Evolutionary conservation across 257 asterid species (phyloP), one percentile per base, ranked within the genome.

Genomic region (Jacaranda copaia): DNA sequence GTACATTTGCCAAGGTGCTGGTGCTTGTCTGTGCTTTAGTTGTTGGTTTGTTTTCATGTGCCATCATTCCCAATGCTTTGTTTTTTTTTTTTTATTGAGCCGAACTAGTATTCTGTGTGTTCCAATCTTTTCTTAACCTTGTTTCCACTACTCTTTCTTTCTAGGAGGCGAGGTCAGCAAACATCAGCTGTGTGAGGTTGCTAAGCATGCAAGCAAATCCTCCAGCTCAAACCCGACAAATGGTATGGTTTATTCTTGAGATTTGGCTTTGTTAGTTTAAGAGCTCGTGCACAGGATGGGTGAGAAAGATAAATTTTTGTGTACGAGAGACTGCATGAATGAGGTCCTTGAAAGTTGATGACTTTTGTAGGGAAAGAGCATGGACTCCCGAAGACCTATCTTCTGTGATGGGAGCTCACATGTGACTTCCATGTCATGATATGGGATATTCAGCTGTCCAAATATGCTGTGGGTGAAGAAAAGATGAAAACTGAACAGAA

Each of bases 171-270:
- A 81, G 68, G 72, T 78, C 77, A 19, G 85, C 91, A 52, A 73
- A 77, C 83, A 79, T 85, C 75, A 78, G 78, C 76, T 76, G 46
- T 81, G 71, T 80, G 76, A 90, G 97, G 84, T 81, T 86, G 82
- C 52, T 88, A 63, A 80, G 93, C 66, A 82, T 82, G 14, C 95
- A 90, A 85, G 84, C 87, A 81, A 87, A 68, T 48, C 77, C 88
- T 81, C 82, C 92, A 39, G 84, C 89, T 52, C 95, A 84, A 88
- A 82, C 83, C 39, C 89, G 87, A 2, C 66, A 79, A 85, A 82
- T 77, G 98, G 98, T 94, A 85, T 40, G 86, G 7, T 53, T 60
- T 64, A 36, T 57, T 68, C 36, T 64, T 19, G 20, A 12, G 58
- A n/a, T 51, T 18, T 45, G 39, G n/a, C 63, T 52, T 42, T 72